phyloP scores from a whole-genome alignment of 306 rosid species.

The Canavalia gladiata region DNA sequence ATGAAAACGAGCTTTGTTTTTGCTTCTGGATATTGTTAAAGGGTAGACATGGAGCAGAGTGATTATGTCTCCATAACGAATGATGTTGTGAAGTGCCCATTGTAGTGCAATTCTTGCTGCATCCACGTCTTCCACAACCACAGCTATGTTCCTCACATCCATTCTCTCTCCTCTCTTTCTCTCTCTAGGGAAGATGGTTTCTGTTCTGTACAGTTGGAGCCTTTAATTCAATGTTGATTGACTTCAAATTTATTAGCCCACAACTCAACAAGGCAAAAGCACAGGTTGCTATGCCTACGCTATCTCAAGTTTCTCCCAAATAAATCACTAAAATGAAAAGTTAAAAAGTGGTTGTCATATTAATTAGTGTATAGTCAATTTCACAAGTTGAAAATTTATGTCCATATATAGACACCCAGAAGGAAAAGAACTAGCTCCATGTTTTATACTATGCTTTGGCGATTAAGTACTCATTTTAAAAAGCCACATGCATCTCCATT shows the following conservation, averaged over 20 bases:
- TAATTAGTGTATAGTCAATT: constrained; percentile 13
- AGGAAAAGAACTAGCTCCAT: neutral
- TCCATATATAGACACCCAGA: constrained; percentile 30
- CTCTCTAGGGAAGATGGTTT: neutral
- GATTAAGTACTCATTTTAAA: neutral
- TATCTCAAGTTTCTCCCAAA: constrained; percentile 3
- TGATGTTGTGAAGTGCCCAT: constrained; percentile 81
- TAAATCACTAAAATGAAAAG: constrained; percentile 11
- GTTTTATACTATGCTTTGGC: constrained; percentile 4
- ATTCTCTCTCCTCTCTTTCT: constrained; percentile 39
- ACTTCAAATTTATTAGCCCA: constrained; percentile 30
- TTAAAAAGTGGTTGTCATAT: constrained; percentile 19
- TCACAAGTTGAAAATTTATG: constrained; percentile 39
- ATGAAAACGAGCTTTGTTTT: constrained; percentile 63
- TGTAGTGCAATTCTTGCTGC: constrained; percentile 77
- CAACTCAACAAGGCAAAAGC: constrained; percentile 19
- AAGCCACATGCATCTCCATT: neutral
- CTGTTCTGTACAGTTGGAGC: constrained; percentile 13
- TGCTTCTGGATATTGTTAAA: constrained; percentile 59
- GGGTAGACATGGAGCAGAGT: constrained; percentile 81
- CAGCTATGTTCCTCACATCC: constrained; percentile 80
- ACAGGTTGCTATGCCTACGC: neutral
- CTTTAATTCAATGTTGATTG: constrained; percentile 9
- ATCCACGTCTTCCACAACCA: constrained; percentile 85
- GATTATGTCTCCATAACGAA: constrained; percentile 77